phyloP scores from a whole-genome alignment of 495 filamentous ascomycete genomes.

The Aspergillus bridgeri region DNA sequence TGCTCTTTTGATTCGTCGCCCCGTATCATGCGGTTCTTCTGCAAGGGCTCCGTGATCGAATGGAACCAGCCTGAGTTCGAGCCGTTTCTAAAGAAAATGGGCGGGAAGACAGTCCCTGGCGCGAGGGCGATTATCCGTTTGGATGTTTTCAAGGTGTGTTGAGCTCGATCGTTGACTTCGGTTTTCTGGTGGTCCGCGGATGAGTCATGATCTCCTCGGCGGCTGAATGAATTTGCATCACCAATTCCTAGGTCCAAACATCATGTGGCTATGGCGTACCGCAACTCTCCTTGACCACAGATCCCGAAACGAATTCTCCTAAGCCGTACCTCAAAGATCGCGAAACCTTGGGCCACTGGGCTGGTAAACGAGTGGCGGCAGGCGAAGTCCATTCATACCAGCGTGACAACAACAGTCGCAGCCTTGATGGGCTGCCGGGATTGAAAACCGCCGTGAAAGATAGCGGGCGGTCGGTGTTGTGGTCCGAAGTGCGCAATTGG shows the following conservation, averaged over 20 bases:
- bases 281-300: slow-evolving; percentile 22
- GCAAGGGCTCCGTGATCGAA: slow-evolving; percentile 63
- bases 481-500: slow-evolving; percentile 16
- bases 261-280: slow-evolving; percentile 59
- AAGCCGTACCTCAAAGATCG: slow-evolving; percentile 37
- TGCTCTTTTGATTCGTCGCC: slow-evolving; percentile 62
- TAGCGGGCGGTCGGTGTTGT: slow-evolving; percentile 9
- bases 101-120: slow-evolving; percentile 37
- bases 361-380: slow-evolving; percentile 33
- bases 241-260: slow-evolving; percentile 45
- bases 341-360: slow-evolving; percentile 43
- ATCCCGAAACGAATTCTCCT: slow-evolving; percentile 19
- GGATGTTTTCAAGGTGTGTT: slow-evolving; percentile 59
- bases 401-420: slow-evolving; percentile 42
- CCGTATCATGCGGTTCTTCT: slow-evolving; percentile 68
- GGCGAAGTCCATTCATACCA: slow-evolving; percentile 45
- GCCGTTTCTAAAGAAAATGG: slow-evolving; percentile 18
- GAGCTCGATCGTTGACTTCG: background rate
- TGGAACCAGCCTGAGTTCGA: slow-evolving; percentile 32
- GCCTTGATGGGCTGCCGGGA: slow-evolving; percentile 53
- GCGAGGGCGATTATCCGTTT: slow-evolving; percentile 62
- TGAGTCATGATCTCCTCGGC: background rate
- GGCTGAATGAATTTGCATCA: background rate
- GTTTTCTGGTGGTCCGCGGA: background rate
- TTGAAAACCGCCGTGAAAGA: slow-evolving; percentile 36